Conservation (phyloP, 768 basidiomycete species). For the Leccinellum rugosiceps region DNA sequence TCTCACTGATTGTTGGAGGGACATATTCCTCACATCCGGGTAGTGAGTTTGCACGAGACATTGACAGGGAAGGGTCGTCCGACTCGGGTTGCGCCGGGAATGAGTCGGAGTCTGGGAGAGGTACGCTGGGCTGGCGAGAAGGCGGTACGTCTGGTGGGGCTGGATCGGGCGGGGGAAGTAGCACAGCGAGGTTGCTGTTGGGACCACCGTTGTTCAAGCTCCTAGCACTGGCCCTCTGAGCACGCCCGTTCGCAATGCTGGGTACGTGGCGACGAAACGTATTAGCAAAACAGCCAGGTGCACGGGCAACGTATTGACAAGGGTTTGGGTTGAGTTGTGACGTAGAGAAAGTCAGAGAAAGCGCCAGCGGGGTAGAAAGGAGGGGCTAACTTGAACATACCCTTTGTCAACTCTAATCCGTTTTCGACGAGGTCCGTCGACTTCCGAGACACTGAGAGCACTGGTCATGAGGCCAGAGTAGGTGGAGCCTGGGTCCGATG, state of each 20-base stretch:
- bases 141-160: slow-evolving; percentile 39
- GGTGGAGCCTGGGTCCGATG: slow-evolving; percentile 84
- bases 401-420: slow-evolving; percentile 70
- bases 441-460: slow-evolving; percentile 53
- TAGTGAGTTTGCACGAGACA: slow-evolving; percentile 63
- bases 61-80: slow-evolving; percentile 46
- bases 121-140: slow-evolving; percentile 35
- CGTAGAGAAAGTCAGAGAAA: slow-evolving; percentile 23
- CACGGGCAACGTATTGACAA: slow-evolving; percentile 22
- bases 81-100: slow-evolving; percentile 55
- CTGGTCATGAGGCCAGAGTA: slow-evolving; percentile 75
- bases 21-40: slow-evolving; percentile 30
- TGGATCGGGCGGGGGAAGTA: slow-evolving; percentile 32
- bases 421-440: slow-evolving; percentile 68
- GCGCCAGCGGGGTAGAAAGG: slow-evolving; percentile 20
- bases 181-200: slow-evolving; percentile 35
- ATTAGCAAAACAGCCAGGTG: slow-evolving; percentile 10
- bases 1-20: slow-evolving; percentile 21
- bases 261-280: slow-evolving; percentile 7
- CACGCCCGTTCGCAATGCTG: slow-evolving; percentile 61
- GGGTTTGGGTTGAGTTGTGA: slow-evolving; percentile 26
- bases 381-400: slow-evolving; percentile 43
- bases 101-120: slow-evolving; percentile 49
- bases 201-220: slow-evolving; percentile 45
- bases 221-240: slow-evolving; percentile 71